Base-by-base conservation (phyloP, 2,329 filamentous ascomycete species). In the Tolypocladium capitatum region DNA sequence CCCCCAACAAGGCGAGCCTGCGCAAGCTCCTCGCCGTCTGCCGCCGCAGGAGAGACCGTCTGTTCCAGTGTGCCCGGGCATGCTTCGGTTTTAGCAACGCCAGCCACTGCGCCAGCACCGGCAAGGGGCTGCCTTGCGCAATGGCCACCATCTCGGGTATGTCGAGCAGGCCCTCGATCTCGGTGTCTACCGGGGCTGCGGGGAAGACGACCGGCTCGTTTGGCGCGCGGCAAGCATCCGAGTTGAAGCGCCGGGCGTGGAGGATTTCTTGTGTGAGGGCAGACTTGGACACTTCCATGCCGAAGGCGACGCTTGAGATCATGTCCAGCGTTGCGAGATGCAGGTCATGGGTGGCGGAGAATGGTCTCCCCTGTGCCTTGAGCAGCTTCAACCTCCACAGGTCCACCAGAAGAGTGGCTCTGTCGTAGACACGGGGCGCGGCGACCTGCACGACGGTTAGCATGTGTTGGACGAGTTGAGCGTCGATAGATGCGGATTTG, bases 301-400 rank as follows among this genome's bases (percentile, higher is more conserved):
- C 62, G 48, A 68, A 65, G 0, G 66, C 57, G 5, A 56, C 60
- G 16, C 58, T 59, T n/a, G 58, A 59, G 31, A 68, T 64, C 43
- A 63, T 61, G 46, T 68, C 65, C 2, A 67, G 55, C 1, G 62
- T 56, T 0, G 56, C 54, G 28, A 63, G 54, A 41, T 59, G 57
- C 9, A 69, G 50, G 48, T 69, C 66, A 9, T 50, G 48, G 6
- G 50, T 46, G 1, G 59, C 65, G 5, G 55, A 47, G 38, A 69
- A 69, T 2, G 65, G 60, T 6, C 55, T 48, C 1, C 57, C 58
- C 11, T 52, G 46, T 1, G 60, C 60, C 14, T 62, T 45, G 14
- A 51, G 40, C 4, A 51, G 40, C 49, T 69, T 68, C 28, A 63
- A 20, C 3, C 45, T 48, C 65, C 66, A 68, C 0, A 69, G 52